A percentile compares a stretch with the other conserved stretches of the same genome.
Evolutionary conservation across 1,284 basidiomycete genomes (phyloP).

Genomic region (Moesziomyces aphidis): DNA sequence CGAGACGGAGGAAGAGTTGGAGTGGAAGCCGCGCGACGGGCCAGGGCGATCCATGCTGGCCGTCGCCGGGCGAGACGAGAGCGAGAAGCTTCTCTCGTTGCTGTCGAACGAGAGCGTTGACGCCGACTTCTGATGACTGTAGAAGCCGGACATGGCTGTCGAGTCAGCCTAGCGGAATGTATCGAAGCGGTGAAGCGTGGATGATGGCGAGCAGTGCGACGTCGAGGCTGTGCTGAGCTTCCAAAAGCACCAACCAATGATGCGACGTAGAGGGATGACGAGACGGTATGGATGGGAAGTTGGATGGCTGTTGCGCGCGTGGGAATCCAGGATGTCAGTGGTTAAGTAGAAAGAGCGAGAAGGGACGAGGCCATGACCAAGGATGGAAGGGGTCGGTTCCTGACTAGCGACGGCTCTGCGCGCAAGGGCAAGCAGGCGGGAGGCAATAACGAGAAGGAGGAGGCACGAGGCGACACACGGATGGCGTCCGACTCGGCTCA

Average conservation of each 20-base stretch:
- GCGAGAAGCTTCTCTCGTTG: conserved; percentile 8
- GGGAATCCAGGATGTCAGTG: too few species aligned
- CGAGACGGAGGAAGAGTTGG: conserved; percentile 18
- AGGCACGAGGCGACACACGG: too few species aligned
- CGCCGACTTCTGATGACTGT: conserved; percentile 10
- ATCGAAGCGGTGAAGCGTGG: background rate
- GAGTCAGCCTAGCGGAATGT: background rate
- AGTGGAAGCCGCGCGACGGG: conserved; percentile 7
- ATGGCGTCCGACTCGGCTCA: too few species aligned
- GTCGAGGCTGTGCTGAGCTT: background rate
- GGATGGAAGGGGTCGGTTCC: too few species aligned
- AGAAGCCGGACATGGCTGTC: conserved; percentile 23
- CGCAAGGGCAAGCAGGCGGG: too few species aligned
- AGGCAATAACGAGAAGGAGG: too few species aligned
- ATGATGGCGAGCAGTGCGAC: too few species aligned
- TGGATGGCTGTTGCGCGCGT: background rate
- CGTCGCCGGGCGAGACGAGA: conserved; percentile 4
- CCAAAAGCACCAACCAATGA: background rate
- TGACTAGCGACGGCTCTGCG: too few species aligned
- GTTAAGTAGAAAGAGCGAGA: too few species aligned
- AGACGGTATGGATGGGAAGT: too few species aligned
- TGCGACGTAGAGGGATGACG: background rate
- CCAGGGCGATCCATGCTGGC: background rate
- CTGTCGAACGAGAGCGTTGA: conserved; percentile 14
- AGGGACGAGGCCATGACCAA: too few species aligned